Evolutionary conservation across 2,329 filamentous ascomycete species (phyloP), one percentile per base, ranked within the genome.

Genomic region (Fusarium avenaceum): DNA sequence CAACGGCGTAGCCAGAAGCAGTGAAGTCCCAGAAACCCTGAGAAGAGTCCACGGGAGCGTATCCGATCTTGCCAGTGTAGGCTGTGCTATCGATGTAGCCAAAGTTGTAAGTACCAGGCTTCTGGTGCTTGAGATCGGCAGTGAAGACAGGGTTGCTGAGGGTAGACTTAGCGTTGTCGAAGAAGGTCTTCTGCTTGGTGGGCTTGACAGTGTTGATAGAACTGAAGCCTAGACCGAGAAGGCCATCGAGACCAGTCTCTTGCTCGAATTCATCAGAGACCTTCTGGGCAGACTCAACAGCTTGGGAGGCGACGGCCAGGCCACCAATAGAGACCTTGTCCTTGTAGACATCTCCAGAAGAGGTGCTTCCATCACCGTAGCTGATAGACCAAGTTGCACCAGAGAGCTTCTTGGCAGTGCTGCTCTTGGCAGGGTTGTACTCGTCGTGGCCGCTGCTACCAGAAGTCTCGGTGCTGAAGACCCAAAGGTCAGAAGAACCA

Each of bases 61-160:
- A 92, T 22, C 83, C 78, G 72, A 94, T 84, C 6, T 83, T 72
- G 33, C 91, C 91, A 3, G 77, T 82, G 76, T 90, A 91, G 71
- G 91, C 88, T 57, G 80, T 80, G 3, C 73, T 75, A 75, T 94
- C 90, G 72, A 94, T 89, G 70, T 78, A 84, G 63, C 92, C 92
- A 72, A 94, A 94, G 74, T 93, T 89, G 79, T 93, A 94, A 30
- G 86, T 84, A 45, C 91, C 91, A 4, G 76, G 67, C 14, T 72
- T 65, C 38, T 72, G 82, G 67, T 86, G 84, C 73, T 87, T 86
- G 44, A 95, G 82, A 63, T 90, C 85, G 24, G 89, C 90, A 0
- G 91, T 92, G 79, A 94, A 91, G 40, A 94, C 80, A 2, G 64
- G 55, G 1, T 52, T 28, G 10, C 62, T 51, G 4, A 77, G 66